Percentiles rank a stretch among this genome's conserved stretches.
Evolutionary conservation across 345 rosid species (phyloP).

Genomic region (Odontarrhena argentea): DNA sequence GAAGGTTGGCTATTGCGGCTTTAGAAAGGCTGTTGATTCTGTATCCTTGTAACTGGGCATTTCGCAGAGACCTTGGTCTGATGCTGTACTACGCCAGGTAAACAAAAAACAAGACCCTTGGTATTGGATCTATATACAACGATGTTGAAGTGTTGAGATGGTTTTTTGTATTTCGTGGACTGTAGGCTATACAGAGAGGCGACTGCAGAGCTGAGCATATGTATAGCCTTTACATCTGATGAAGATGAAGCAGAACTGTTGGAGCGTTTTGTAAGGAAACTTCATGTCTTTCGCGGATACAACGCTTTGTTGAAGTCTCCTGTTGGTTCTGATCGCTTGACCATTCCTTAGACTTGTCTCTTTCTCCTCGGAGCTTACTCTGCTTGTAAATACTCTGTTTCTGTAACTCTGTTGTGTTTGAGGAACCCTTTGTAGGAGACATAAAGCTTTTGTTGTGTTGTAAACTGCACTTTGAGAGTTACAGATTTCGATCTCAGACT

Average conservation of each 20-base stretch:
- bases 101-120: no score
- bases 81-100: conserved; percentile 82
- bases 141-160: conserved; percentile 5
- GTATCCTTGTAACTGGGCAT: conserved; percentile 84
- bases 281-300: conserved; percentile 75
- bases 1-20: conserved; percentile 86
- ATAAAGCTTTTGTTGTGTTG: conserved; percentile 23
- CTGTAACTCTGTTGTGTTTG: conserved; percentile 21
- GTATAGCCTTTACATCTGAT: conserved; percentile 81
- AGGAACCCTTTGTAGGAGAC: conserved; percentile 24
- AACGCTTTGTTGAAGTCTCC: conserved; percentile 62
- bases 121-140: background rate
- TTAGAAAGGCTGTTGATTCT: conserved; percentile 80
- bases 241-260: conserved; percentile 70
- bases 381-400: conserved; percentile 31
- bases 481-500: background rate
- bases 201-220: conserved; percentile 89
- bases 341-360: conserved; percentile 43
- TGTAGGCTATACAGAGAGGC: conserved; percentile 77
- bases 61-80: conserved; percentile 91
- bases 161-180: conserved; percentile 9
- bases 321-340: conserved; percentile 58
- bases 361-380: background rate
- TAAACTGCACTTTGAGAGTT: conserved; percentile 22
- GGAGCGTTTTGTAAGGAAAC: conserved; percentile 73